phyloP scores from a whole-genome alignment of 495 filamentous ascomycete genomes.

The Neurospora sublineolata region DNA sequence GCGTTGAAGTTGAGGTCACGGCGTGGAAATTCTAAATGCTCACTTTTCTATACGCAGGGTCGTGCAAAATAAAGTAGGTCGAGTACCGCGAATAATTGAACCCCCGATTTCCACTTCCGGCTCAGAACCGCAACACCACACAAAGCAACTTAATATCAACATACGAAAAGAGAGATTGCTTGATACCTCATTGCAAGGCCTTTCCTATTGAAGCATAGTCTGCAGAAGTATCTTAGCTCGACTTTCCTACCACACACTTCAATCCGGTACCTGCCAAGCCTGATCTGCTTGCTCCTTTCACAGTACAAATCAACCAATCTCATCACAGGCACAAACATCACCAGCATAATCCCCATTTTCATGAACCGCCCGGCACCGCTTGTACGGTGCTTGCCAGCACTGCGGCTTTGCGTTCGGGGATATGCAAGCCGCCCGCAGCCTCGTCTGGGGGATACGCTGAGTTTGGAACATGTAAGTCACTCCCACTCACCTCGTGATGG shows the following conservation, averaged over 20 bases:
- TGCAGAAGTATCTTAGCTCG: not conserved
- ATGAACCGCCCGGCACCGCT: not conserved
- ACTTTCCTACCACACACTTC: not conserved
- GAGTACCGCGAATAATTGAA: not conserved
- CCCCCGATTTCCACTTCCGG: not conserved
- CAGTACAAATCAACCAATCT: not conserved
- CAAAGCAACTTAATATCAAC: not conserved
- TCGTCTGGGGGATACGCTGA: constrained; percentile 29
- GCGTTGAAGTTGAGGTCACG: not conserved
- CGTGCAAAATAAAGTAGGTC: not conserved
- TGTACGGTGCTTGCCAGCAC: constrained; percentile 1
- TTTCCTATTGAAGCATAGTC: not conserved
- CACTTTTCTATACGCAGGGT: not conserved
- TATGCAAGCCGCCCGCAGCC: constrained; percentile 29
- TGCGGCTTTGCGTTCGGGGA: constrained; percentile 22
- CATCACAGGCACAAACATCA: not conserved
- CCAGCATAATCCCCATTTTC: not conserved
- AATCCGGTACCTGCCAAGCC: not conserved
- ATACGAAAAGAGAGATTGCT: not conserved
- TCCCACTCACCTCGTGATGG: not conserved
- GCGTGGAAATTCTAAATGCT: not conserved
- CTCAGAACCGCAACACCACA: not conserved
- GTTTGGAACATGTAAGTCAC: constrained; percentile 38
- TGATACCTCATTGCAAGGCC: not conserved
- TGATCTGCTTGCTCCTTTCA: not conserved